Evolutionary conservation across 1,139 yeast genomes (phyloP), one percentile per base, ranked within the genome.

Genomic region (Saccharomyces hybrid): DNA sequence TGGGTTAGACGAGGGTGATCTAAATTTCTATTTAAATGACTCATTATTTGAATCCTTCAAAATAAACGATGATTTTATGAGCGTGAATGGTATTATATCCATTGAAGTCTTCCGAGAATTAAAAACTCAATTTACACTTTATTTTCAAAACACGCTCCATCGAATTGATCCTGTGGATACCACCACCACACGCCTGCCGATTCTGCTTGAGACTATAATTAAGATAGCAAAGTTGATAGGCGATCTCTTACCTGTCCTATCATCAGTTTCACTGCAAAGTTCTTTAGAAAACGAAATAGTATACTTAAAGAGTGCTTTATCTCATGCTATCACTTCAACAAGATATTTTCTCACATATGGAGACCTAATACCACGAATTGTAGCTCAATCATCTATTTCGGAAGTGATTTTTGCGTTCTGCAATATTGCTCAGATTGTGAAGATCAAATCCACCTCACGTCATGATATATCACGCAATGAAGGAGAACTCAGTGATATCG

Each of bases 291-390:
- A 46, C 14, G 32, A 46, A 28, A 53, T 48, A 31, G 26, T 60
- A 13, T 55, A 57, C 47, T 44, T 46, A 13, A 56, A 81, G 49
- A 68, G 73, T 54, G 72, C 9, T 74, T 77, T 55, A 61, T 83
- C 91, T 34, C 90, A 87, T 70, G 79, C 85, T 1, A 82, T 91
- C 50, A 84, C 96, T 6, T 80, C 91, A 0, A 81, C 95, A 0
- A 78, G 96, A 63, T 89, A 88, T 66, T 88, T 76, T 69, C 82
- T 88, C 0, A 73, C 82, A 6, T 84, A 87, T 59, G 25, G 34
- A 1, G 42, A 27, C n/a, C 29, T 87, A n/a, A 71, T 88, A 53
- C 96, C 96, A 0, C 78, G 78, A 54, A 74, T 85, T 41, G 77
- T 88, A 13, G 76, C 89, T 49, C 88, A 88, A 69, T 80, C 89